Base-by-base conservation (phyloP, 2,329 filamentous ascomycete species). In the Fusarium lyarnte region DNA sequence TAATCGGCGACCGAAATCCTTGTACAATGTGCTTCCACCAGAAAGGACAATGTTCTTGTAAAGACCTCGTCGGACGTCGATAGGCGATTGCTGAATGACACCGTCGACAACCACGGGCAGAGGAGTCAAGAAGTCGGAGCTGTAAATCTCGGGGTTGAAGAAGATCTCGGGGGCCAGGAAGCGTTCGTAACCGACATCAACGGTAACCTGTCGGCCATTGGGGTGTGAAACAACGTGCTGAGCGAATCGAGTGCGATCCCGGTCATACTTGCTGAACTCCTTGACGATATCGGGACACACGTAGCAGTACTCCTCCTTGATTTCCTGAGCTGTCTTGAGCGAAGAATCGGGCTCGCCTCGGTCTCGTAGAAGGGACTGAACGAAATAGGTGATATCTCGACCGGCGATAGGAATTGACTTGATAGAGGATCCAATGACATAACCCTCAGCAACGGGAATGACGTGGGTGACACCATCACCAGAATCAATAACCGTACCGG, bases 11-110 rank as follows among this genome's bases (percentile, higher is more conserved):
- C 96, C 96, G 83, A 99, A 99, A 84, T 99, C 95, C 85, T 98
- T 98, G 89, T 98, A 99, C 70, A 99, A 87, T 27, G 96, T 99
- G 76, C 95, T 98, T 78, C 96, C 96, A 81, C 96, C 96, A 7
- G 95, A 98, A 41, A 99, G 88, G 39, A 99, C 96, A 84, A 99
- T 99, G 85, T 99, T 99, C 90, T 99, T 99, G 90, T 99, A 99
- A 41, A 99, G 88, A 45, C 96, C 96, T 84, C 96, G 91, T 79
- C 96, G 93, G 49, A 99, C 97, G 80, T 99, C 96, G 78, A 99
- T 99, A 45, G 96, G 96, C 38, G 95, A 97, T 63, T 94, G 95
- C 84, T 99, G 96, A 78, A 99, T 99, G 72, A 98, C 96, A 63
- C 92, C 93, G 80, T 99, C 96, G 70, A 99, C 97, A 55, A 99